Percentiles rank a stretch among this genome's conserved stretches.
phyloP scores from a whole-genome alignment of 805 yeast species.

The Sugiyamaella americana region DNA sequence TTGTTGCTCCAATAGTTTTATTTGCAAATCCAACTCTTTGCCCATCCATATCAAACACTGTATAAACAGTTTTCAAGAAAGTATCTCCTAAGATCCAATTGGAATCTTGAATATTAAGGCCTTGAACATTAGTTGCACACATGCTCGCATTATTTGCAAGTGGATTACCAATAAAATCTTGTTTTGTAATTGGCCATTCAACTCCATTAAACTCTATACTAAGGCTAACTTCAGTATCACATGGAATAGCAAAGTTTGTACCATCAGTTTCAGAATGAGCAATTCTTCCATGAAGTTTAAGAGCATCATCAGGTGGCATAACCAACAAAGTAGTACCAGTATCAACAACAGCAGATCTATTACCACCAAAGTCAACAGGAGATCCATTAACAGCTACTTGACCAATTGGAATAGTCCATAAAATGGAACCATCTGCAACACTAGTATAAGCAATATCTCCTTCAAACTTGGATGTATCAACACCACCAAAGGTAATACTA shows the following conservation, averaged over 20 bases:
- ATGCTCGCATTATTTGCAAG: conserved; percentile 41
- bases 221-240: conserved; percentile 43
- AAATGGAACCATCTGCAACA: conserved; percentile 26
- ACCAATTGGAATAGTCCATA: conserved; percentile 47
- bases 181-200: conserved; percentile 42
- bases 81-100: conserved; percentile 63
- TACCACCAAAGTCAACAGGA: conserved; percentile 32
- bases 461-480: conserved; percentile 38
- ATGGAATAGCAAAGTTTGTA: conserved; percentile 55
- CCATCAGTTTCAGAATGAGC: conserved; percentile 48
- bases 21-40: conserved; percentile 49
- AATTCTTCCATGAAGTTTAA: conserved; percentile 48
- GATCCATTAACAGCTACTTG: conserved; percentile 34
- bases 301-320: conserved; percentile 50
- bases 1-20: conserved; percentile 25
- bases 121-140: conserved; percentile 63
- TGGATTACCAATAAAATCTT: conserved; percentile 44
- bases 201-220: conserved; percentile 39
- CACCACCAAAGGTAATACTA: conserved; percentile 38
- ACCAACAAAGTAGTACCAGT: conserved; percentile 63
- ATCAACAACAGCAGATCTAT: conserved; percentile 45
- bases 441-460: conserved; percentile 40
- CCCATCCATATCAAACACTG: conserved; percentile 51
- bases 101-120: conserved; percentile 36
- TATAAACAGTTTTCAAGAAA: conserved; percentile 49